These are phyloP conservation scores for Cladosporium sp. DNA, from an alignment of 2,329 filamentous ascomycete species.

Conservation along the genomic window DNA sequence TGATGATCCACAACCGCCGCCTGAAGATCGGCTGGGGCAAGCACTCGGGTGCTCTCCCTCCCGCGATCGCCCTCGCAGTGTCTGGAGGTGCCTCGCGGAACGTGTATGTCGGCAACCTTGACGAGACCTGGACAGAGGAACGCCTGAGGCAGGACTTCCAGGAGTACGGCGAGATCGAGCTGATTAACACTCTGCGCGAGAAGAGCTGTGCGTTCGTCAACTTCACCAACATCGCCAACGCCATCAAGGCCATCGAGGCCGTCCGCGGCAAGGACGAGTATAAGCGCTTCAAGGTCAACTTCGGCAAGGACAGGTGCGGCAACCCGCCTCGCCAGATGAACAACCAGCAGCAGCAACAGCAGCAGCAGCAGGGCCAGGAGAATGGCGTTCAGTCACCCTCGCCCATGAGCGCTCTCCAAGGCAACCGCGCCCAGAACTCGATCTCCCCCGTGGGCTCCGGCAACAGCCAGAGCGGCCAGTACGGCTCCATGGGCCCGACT, in stretches of 20 bases:
- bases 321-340: constrained; percentile 88
- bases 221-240: constrained; percentile 99
- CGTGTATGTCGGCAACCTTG: constrained; percentile 95
- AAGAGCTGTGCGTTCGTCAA: constrained; percentile 99
- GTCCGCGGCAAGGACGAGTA: constrained; percentile 93
- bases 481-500: constrained; percentile 56
- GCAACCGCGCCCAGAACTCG: constrained; percentile 50
- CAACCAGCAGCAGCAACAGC: constrained; percentile 49
- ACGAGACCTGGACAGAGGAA: constrained; percentile 96
- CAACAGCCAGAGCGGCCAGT: constrained; percentile 51
- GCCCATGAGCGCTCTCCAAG: constrained; percentile 52
- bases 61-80: constrained; percentile 90
- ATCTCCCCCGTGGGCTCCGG: constrained; percentile 55
- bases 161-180: constrained; percentile 94
- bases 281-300: constrained; percentile 98
- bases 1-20: constrained; percentile 98
- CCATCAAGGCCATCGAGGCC: constrained; percentile 98
- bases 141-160: constrained; percentile 93
- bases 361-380: constrained; percentile 58
- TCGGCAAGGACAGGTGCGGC: constrained; percentile 95
- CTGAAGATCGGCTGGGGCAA: constrained; percentile 99
- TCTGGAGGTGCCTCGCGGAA: constrained; percentile 97
- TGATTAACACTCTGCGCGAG: constrained; percentile 92
- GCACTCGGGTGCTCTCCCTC: constrained; percentile 91
- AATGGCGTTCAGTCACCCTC: constrained; percentile 52